phyloP scores from a whole-genome alignment of 2,329 filamentous ascomycete species.

The Simplicillium aogashimaense region DNA sequence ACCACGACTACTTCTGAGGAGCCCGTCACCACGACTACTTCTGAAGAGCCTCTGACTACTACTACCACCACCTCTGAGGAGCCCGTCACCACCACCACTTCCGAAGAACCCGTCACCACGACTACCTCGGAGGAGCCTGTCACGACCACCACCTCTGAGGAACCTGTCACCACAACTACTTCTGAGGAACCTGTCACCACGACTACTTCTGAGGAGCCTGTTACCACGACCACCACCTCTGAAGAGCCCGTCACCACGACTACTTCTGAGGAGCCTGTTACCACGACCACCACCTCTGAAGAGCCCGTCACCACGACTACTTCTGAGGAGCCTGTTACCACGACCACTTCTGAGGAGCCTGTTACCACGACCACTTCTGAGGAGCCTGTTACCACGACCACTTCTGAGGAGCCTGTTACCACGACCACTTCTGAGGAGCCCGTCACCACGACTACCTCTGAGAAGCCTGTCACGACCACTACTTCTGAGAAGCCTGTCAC shows the following conservation, averaged over 20 bases:
- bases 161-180: neutral
- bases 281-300: neutral
- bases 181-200: neutral
- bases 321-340: neutral
- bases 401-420: neutral
- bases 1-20: neutral
- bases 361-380: neutral
- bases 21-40: neutral
- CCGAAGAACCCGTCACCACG: too few species aligned
- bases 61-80: neutral
- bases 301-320: neutral
- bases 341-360: neutral
- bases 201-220: neutral
- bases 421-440: neutral
- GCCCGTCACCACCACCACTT: neutral
- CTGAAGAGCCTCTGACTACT: neutral
- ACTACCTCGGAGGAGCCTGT: neutral
- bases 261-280: neutral
- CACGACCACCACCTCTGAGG: neutral
- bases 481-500: neutral
- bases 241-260: neutral
- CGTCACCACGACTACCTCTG: neutral
- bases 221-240: neutral
- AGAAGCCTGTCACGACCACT: neutral
- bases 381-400: neutral